Evolutionary conservation across 495 filamentous ascomycete genomes (phyloP), one percentile per base, ranked within the genome.

Genomic region (Talaromyces liani): DNA sequence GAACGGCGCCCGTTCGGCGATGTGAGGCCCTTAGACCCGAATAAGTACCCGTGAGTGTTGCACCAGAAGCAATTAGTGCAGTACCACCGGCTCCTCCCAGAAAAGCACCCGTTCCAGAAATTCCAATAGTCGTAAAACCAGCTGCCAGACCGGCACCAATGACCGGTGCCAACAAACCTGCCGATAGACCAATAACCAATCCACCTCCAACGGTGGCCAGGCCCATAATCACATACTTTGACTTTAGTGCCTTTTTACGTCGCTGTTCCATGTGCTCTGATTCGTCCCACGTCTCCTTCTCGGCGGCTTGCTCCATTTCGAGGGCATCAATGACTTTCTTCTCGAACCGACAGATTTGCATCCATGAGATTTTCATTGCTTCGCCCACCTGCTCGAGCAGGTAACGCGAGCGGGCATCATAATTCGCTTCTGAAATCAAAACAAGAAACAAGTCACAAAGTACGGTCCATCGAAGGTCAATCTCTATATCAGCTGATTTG

Each of bases 261-360:
- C 94, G 84, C 62, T 83, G 88, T 70, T 93, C 92, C 84, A 97
- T 93, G 70, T 98, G 92, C 54, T 95, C 92, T 16, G 91, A 86
- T 75, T 98, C 94, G 68, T 96, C 92, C 94, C 94, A 99, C 65
- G 91, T 96, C 74, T 99, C 95, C 71, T 93, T 95, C 31, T 91
- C 86, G 8, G 91, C 88, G 45, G 87, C 85, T 66, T 96, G 89
- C 77, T 99, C 94, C 90, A 99, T 96, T 73, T 98, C 94, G 22
- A 99, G 79, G 12, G 95, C 91, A 73, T 99, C 94, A 16, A 93
- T 97, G 18, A 98, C 92, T 31, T 93, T 90, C 77, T 98, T 98
- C 75, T 99, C 94, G 69, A 99, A 99, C 34, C 90, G 85, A 72
- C 91, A 94, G 61, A 99, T 95, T 61, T 98, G 95, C 58, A 94